Percentiles rank a stretch among this genome's conserved stretches.
phyloP scores from a whole-genome alignment of 805 yeast species.

The Candida insectorum region DNA sequence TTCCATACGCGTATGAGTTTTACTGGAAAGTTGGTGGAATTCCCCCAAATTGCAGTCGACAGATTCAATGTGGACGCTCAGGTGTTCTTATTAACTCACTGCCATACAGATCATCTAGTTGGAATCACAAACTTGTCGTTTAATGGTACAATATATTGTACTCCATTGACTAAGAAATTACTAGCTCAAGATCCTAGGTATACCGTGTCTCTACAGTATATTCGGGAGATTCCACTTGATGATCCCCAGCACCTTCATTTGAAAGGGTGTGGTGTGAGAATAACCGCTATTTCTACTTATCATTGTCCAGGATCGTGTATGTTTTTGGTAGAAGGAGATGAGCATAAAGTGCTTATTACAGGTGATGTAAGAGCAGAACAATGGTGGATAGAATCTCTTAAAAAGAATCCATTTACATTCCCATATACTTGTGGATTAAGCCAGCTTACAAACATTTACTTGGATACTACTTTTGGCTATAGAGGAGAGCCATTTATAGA shows the following conservation, averaged over 20 bases:
- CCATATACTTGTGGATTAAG: slow-evolving; percentile 38
- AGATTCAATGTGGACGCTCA: slow-evolving; percentile 22
- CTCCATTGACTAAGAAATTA: slow-evolving; percentile 27
- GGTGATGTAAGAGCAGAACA: slow-evolving; percentile 58
- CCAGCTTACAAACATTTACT: slow-evolving; percentile 42
- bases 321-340: slow-evolving; percentile 42
- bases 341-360: slow-evolving; percentile 42
- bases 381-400: slow-evolving; percentile 43
- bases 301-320: slow-evolving; percentile 62
- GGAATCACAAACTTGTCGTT: slow-evolving; percentile 43
- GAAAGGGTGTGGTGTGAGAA: slow-evolving; percentile 16
- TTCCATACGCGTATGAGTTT: no score
- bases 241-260: slow-evolving; percentile 16
- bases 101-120: slow-evolving; percentile 51
- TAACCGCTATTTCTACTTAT: slow-evolving; percentile 47
- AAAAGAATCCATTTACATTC: slow-evolving; percentile 34
- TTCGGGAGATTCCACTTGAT: slow-evolving; percentile 18
- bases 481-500: slow-evolving; percentile 48
- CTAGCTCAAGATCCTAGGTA: slow-evolving; percentile 16
- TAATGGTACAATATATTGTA: slow-evolving; percentile 45
- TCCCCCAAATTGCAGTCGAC: slow-evolving; percentile 45
- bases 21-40: slow-evolving; percentile 44
- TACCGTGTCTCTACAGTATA: slow-evolving; percentile 15
- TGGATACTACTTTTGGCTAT: slow-evolving; percentile 53
- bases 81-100: slow-evolving; percentile 44